Conservation (phyloP, 352 stramenopile genomes). For the Pythium coloratum region DNA sequence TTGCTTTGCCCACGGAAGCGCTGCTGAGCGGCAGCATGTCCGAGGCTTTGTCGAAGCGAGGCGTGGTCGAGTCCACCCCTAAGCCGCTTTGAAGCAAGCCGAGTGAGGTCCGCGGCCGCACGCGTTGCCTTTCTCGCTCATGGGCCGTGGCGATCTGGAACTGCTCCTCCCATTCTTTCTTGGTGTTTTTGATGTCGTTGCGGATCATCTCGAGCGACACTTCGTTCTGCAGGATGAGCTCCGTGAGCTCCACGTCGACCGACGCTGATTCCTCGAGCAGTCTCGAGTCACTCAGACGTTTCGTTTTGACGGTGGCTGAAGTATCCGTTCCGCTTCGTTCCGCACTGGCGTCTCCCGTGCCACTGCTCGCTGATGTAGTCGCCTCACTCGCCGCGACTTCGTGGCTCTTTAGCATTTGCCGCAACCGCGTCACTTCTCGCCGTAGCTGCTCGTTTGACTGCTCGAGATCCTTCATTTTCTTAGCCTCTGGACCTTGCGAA, state of each 20-base stretch:
- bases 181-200: slow-evolving; percentile 83
- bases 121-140: slow-evolving; percentile 36
- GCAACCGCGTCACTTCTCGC: slow-evolving; percentile 44
- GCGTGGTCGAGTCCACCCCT: not conserved
- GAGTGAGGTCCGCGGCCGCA: slow-evolving; percentile 58
- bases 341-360: not conserved
- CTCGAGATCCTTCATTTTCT: slow-evolving; percentile 47
- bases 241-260: slow-evolving; percentile 78
- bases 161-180: slow-evolving; percentile 71
- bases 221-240: slow-evolving; percentile 86
- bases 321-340: not conserved
- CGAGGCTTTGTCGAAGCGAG: not conserved
- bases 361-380: slow-evolving; percentile 9
- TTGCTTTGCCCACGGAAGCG: slow-evolving; percentile 4
- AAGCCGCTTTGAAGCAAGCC: slow-evolving; percentile 27
- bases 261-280: slow-evolving; percentile 72
- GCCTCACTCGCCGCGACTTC: slow-evolving; percentile 22
- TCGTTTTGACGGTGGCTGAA: not conserved
- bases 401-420: slow-evolving; percentile 37
- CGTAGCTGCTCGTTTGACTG: slow-evolving; percentile 27
- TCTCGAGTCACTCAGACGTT: slow-evolving; percentile 28
- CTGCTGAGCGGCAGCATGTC: not conserved
- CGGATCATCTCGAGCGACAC: slow-evolving; percentile 80
- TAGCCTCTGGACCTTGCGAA: slow-evolving; percentile 17
- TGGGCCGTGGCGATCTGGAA: slow-evolving; percentile 51